Evolutionary conservation across 306 rosid genomes (phyloP).

Genomic region (Vigna radiata): DNA sequence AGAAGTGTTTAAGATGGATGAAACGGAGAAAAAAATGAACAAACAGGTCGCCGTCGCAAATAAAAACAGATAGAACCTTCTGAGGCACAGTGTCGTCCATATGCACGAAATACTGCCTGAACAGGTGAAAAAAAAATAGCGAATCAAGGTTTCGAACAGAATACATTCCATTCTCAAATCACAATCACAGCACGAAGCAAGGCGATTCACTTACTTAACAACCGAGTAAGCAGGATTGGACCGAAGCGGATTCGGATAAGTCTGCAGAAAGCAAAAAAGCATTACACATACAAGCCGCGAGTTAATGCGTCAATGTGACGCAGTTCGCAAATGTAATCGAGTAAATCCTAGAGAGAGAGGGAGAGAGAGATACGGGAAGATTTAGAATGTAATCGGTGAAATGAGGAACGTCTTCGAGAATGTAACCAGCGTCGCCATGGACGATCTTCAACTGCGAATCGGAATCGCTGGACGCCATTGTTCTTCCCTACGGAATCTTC

Average conservation of each 20-base stretch:
- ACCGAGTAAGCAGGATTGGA: slow-evolving; percentile 97
- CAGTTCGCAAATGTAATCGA: slow-evolving; percentile 6
- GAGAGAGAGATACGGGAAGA: slow-evolving; percentile 58
- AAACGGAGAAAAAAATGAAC: slow-evolving; percentile 9
- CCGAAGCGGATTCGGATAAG: slow-evolving; percentile 83
- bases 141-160: slow-evolving; percentile 31
- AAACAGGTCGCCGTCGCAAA: slow-evolving; percentile 4
- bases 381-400: slow-evolving; percentile 71
- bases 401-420: slow-evolving; percentile 91
- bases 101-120: slow-evolving; percentile 94
- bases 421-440: slow-evolving; percentile 67
- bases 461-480: slow-evolving; percentile 51
- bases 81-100: slow-evolving; percentile 85
- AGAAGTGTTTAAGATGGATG: background rate
- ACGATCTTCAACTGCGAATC: slow-evolving; percentile 55
- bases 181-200: background rate
- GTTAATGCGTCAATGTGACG: slow-evolving; percentile 25
- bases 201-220: slow-evolving; percentile 69
- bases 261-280: slow-evolving; percentile 55
- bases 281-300: background rate
- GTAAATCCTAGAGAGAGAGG: background rate
- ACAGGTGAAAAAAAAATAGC: background rate
- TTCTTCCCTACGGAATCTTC: slow-evolving; percentile 5
- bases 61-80: slow-evolving; percentile 54
- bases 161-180: slow-evolving; percentile 37